A percentile compares a stretch with the other conserved stretches of the same genome.
phyloP scores from a whole-genome alignment of 176 grass and related monocot species.

The Canna indica region DNA sequence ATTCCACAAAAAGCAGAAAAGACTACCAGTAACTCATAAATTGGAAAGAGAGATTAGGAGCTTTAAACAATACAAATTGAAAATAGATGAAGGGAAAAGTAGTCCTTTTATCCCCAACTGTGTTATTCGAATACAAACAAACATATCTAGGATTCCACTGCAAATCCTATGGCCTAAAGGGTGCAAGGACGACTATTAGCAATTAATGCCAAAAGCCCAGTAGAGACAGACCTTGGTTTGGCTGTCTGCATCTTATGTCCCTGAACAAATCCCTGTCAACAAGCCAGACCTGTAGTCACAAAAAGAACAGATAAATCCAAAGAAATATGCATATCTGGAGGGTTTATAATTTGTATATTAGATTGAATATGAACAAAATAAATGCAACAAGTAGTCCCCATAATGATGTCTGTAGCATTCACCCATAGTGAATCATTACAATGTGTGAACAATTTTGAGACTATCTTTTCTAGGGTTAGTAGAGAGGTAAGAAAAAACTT shows the following conservation, averaged over 20 bases:
- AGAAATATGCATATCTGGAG: neutral
- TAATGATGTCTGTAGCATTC: neutral
- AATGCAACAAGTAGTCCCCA: neutral
- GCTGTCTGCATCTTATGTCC: neutral
- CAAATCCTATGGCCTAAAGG: neutral
- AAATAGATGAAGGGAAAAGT: neutral
- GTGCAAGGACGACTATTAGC: neutral
- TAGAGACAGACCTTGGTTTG: neutral
- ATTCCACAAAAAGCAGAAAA: neutral
- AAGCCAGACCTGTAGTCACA: neutral
- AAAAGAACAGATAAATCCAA: neutral
- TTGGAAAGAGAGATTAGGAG: neutral
- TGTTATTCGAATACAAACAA: neutral
- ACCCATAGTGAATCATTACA: neutral
- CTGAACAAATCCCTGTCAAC: neutral
- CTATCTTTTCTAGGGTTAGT: neutral
- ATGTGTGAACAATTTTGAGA: neutral
- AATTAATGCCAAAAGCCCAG: slow-evolving; percentile 4
- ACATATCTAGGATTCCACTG: neutral
- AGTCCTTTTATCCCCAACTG: neutral
- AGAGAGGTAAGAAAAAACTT: neutral
- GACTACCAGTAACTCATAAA: neutral
- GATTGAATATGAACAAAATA: slow-evolving; percentile 1
- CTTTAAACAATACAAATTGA: neutral
- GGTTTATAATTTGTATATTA: neutral